Conservation (phyloP, 202 grass and related monocot species). For the Tripidium arundinaceum region DNA sequence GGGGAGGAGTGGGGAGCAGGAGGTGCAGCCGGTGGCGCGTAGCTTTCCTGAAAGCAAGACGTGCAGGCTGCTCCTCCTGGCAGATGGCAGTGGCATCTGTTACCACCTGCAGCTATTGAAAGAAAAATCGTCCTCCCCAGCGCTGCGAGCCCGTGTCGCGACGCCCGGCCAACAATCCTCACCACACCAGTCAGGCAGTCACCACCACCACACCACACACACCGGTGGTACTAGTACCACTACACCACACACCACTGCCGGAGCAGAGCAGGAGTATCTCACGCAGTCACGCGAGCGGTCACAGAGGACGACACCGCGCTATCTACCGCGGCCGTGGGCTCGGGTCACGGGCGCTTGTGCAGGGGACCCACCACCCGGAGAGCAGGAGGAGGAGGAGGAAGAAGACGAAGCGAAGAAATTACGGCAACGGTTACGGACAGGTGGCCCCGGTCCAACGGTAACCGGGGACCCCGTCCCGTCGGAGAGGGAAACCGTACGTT, state of each 20-base stretch:
- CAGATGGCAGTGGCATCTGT: not conserved
- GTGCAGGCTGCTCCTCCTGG: slow-evolving; percentile 25
- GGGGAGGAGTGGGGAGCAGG: not conserved
- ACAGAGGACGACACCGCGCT: not conserved
- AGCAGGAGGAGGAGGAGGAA: too few species aligned
- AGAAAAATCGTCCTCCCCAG: not conserved
- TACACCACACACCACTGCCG: not conserved
- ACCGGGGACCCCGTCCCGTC: not conserved
- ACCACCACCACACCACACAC: not conserved
- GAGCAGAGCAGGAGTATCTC: too few species aligned
- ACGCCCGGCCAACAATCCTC: not conserved
- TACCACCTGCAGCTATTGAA: not conserved
- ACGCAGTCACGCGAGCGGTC: too few species aligned
- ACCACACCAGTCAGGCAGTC: too few species aligned
- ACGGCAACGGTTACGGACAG: not conserved
- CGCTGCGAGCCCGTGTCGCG: not conserved
- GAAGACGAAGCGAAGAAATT: too few species aligned
- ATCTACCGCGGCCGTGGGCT: not conserved
- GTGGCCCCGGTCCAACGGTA: not conserved
- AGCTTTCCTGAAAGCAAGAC: slow-evolving; percentile 52
- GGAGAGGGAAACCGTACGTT: not conserved
- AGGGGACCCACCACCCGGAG: not conserved
- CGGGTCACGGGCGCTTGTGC: not conserved
- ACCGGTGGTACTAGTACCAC: too few species aligned
- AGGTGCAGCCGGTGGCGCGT: slow-evolving; percentile 28